Evolutionary conservation across 345 rosid species (phyloP).

Genomic region (Lepidium didymum): DNA sequence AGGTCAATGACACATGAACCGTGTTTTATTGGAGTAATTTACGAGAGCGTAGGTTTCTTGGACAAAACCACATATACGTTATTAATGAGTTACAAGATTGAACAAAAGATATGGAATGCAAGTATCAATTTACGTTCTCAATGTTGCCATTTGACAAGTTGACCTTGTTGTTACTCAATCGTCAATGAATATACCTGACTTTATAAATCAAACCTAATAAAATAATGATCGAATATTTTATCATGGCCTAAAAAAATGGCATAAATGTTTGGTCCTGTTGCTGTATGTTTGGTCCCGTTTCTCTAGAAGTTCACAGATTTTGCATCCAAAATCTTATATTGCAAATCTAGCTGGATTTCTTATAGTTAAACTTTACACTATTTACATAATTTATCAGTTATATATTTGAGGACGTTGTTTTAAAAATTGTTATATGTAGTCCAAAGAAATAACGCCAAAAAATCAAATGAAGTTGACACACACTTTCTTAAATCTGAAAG

Average conservation of each 20-base stretch:
- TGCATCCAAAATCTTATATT: not conserved
- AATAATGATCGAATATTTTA: not conserved
- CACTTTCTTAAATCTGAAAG: not conserved
- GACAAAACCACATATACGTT: too few species aligned
- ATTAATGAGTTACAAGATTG: too few species aligned
- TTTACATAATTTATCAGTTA: not conserved
- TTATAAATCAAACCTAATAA: not conserved
- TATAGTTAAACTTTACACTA: not conserved
- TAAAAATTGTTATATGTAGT: not conserved
- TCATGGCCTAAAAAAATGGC: not conserved
- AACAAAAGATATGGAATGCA: too few species aligned
- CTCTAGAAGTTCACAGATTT: not conserved
- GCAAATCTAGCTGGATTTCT: slow-evolving; percentile 12
- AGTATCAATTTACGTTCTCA: not conserved
- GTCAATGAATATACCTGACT: not conserved
- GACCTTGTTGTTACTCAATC: not conserved
- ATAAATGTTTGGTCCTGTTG: slow-evolving; percentile 18
- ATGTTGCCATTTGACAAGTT: not conserved
- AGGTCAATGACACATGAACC: not conserved
- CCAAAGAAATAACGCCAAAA: too few species aligned
- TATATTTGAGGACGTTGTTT: not conserved
- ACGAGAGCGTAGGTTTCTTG: too few species aligned
- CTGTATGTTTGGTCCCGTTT: slow-evolving; percentile 17
- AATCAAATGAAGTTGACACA: not conserved
- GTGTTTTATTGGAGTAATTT: not conserved